Base-by-base conservation (phyloP, 2,329 filamentous ascomycete genomes). In the Fulvia fulva region DNA sequence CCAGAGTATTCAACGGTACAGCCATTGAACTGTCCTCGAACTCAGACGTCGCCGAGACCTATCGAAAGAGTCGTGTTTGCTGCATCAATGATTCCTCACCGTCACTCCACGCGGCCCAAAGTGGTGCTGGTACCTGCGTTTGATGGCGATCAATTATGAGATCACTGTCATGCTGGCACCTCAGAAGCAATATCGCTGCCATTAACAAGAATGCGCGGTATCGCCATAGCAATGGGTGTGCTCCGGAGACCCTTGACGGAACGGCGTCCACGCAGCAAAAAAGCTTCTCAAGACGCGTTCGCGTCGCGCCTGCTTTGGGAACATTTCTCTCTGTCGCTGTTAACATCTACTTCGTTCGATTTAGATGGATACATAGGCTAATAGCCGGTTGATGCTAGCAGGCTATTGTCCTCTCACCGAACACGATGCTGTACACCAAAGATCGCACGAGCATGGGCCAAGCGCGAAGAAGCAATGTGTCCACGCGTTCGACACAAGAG, bases 1-100 rank as follows among this genome's bases (percentile, higher is more conserved):
- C 41, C 21, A 53, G 51, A 6, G 51, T 44, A 21, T 53, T 37
- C 51, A 53, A 30, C 12, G 51, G 51, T 26, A 45, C 51, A 26
- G 51, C 51, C 51, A 53, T 53, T 12, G n/a, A 12, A 30, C 5
- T 9, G 44, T 47, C 5, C 2, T 16, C 11, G 3, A 12, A 23
- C 8, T 47, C 8, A 3, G 19, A 6, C 21, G 12, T 23, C 2
- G 3, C 21, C 11, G 2, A 26, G 3, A 23, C 21, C 9, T 8
- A n/a, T 26, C 5, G n/a, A 11, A 25, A 12, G 44, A 14, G 8
- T 47, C 21, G 44, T 23, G 25, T 47, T 26, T 23, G 44, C 9
- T 23, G 22, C 11, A 47, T 23, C 21, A 47, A 12, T 26, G 12
- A 25, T 11, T 46, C 11, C 23, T 46, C 1, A n/a, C n/a, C n/a